Conservation (phyloP, 169 alveolate species). For the Plasmodium adleri region DNA sequence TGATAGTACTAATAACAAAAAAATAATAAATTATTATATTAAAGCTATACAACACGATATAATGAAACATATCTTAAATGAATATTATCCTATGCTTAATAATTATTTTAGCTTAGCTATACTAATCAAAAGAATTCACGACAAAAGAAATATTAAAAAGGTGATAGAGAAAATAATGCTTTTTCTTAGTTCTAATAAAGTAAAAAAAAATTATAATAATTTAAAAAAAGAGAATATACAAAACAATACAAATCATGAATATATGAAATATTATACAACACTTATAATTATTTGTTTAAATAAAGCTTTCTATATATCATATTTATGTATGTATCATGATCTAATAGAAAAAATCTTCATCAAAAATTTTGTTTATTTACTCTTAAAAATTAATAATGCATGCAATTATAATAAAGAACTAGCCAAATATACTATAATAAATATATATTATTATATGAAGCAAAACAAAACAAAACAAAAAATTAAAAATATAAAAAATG, state of each 20-base stretch:
- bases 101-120: constrained; percentile 21
- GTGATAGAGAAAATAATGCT: constrained; percentile 23
- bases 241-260: background rate
- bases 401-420: constrained; percentile 3
- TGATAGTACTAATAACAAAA: background rate
- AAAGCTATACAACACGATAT: constrained; percentile 12
- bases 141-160: background rate
- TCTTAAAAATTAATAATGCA: constrained; percentile 19
- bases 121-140: constrained; percentile 9
- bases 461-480: background rate
- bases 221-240: background rate
- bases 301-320: constrained; percentile 24
- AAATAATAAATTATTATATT: background rate
- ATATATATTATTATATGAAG: constrained; percentile 11
- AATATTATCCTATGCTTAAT: constrained; percentile 15
- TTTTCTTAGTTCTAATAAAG: constrained; percentile 11
- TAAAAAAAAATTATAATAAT: constrained; percentile 15
- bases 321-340: constrained; percentile 18
- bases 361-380: constrained; percentile 11
- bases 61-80: constrained; percentile 14
- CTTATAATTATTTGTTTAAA: constrained; percentile 30
- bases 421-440: constrained; percentile 7
- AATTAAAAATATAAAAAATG: background rate
- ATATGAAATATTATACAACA: constrained; percentile 24
- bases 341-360: constrained; percentile 26